Evolutionary conservation across 306 rosid species (phyloP).

Genomic region (Sophora flavescens): DNA sequence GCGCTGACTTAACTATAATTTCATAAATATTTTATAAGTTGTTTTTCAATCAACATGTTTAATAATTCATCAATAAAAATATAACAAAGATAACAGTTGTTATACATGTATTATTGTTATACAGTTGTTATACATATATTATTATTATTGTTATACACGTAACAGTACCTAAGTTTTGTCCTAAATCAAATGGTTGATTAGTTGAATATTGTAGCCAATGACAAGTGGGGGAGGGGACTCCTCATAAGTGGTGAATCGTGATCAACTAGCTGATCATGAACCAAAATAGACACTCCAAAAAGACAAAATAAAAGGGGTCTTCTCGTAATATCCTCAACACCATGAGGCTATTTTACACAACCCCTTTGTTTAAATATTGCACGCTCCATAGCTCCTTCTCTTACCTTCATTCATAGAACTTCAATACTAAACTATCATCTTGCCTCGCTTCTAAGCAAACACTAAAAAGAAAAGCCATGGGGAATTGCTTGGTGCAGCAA

Average conservation of each 20-base stretch:
- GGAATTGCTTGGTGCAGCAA: slow-evolving; percentile 74
- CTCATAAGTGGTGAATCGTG: not conserved
- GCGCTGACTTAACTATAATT: no score
- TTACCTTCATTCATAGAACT: slow-evolving; percentile 36
- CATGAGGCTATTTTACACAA: slow-evolving; percentile 47
- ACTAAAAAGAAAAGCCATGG: slow-evolving; percentile 58
- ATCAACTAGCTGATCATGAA: not conserved
- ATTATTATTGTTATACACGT: no score
- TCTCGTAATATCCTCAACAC: slow-evolving; percentile 52
- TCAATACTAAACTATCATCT: slow-evolving; percentile 12
- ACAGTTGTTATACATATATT: no score
- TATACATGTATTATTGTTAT: no score
- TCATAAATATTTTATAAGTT: no score
- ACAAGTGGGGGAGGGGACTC: not conserved
- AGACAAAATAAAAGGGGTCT: slow-evolving; percentile 36
- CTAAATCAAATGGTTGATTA: not conserved
- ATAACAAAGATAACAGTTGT: no score
- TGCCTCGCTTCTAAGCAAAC: slow-evolving; percentile 10
- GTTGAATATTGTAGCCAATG: not conserved
- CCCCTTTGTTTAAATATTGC: slow-evolving; percentile 54
- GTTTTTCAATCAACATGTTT: no score
- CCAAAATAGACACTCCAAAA: slow-evolving; percentile 25
- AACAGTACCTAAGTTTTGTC: no score
- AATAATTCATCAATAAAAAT: no score
- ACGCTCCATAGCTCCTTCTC: slow-evolving; percentile 1